phyloP scores from a whole-genome alignment of 1,139 yeast genomes.

The Arxiozyma heterogenica region DNA sequence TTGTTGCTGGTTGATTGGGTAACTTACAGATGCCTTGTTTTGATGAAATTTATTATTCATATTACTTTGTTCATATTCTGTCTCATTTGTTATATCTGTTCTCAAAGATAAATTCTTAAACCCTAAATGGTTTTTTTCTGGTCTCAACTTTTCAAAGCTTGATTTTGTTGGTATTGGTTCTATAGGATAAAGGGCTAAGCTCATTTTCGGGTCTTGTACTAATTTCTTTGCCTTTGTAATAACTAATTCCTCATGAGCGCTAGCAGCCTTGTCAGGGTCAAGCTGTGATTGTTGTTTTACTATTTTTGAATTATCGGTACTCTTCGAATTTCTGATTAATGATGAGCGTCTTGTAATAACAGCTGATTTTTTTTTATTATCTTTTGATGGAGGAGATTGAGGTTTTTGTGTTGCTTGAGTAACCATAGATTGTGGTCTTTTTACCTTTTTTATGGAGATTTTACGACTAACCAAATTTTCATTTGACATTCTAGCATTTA shows the following conservation, averaged over 20 bases:
- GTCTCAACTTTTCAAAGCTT: conserved; percentile 44
- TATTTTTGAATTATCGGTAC: background rate
- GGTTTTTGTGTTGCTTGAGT: conserved; percentile 2
- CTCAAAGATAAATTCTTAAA: conserved; percentile 34
- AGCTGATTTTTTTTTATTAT: conserved; percentile 11
- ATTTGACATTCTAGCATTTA: conserved; percentile 50
- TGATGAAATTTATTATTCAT: conserved; percentile 3
- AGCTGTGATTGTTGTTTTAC: background rate
- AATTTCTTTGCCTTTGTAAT: background rate
- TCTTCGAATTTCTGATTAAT: background rate
- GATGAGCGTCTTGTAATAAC: background rate
- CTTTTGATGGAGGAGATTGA: conserved; percentile 13
- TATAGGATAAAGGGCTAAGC: conserved; percentile 20
- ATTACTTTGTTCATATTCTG: conserved; percentile 3
- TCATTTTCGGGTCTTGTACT: conserved; percentile 4
- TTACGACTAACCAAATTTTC: conserved; percentile 26
- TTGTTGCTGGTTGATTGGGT: conserved; percentile 4
- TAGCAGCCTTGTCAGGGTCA: background rate
- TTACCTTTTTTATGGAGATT: background rate
- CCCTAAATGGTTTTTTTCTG: conserved; percentile 28
- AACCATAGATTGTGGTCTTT: conserved; percentile 19
- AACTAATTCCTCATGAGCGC: background rate
- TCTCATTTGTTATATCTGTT: conserved; percentile 17
- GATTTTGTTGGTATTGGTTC: conserved; percentile 42
- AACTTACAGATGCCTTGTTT: background rate